A percentile compares a stretch with the other conserved stretches of the same genome.
These are phyloP conservation scores for Pelargonium fulgidum DNA, from an alignment of 441 rosid species.

Conservation along the genomic window DNA sequence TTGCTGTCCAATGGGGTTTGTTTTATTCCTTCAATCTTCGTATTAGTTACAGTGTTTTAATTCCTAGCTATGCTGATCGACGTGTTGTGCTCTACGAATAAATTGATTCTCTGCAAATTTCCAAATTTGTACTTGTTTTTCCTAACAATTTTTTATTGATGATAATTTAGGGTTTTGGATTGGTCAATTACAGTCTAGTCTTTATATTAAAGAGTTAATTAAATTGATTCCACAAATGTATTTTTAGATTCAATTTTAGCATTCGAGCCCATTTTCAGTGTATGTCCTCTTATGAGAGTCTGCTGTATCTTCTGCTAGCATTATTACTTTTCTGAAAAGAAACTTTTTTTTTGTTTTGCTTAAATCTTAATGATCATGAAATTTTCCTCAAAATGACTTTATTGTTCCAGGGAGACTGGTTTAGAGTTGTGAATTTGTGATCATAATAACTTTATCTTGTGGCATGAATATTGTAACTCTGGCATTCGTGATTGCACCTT, in stretches of 20 bases:
- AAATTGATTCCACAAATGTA: background rate
- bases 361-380: background rate
- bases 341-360: background rate
- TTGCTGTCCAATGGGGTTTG: slow-evolving; percentile 51
- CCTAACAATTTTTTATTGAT: background rate
- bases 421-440: background rate
- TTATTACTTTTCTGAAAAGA: too few species aligned
- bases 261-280: background rate
- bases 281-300: background rate
- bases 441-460: background rate
- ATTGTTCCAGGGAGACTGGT: background rate
- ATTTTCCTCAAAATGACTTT: background rate
- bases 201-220: background rate
- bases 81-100: background rate
- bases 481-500: too few species aligned
- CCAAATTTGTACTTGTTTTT: background rate
- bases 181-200: background rate
- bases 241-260: background rate
- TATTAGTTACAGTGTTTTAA: background rate
- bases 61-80: slow-evolving; percentile 2
- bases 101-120: background rate
- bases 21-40: background rate
- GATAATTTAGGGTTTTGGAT: background rate
- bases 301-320: too few species aligned
- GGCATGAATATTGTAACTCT: too few species aligned